Conservation (phyloP, 2,329 filamentous ascomycete genomes). For the Colletotrichum acutatum region DNA sequence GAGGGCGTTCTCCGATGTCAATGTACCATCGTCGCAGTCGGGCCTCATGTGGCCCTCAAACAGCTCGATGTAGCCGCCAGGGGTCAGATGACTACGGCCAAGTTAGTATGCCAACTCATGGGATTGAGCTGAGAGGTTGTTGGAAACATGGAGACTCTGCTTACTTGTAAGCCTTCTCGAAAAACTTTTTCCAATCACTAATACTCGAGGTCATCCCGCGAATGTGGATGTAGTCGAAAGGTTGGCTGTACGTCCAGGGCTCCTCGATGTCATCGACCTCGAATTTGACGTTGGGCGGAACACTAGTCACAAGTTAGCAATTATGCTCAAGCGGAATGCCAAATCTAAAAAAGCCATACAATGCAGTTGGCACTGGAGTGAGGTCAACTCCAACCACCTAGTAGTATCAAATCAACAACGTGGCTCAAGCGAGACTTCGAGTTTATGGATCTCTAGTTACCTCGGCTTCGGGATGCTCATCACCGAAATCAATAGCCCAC, state of each 20-base stretch:
- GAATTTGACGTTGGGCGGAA: conserved; percentile 67
- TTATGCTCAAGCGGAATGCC: conserved; percentile 28
- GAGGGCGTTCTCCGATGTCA: conserved; percentile 2
- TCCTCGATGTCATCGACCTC: not conserved
- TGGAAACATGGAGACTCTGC: not conserved
- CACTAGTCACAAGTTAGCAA: conserved; percentile 40
- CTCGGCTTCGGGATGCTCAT: conserved; percentile 39
- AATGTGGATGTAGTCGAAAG: not conserved
- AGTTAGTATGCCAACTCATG: not conserved
- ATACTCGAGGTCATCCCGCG: conserved; percentile 54
- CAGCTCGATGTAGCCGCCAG: conserved; percentile 53
- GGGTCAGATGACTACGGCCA: conserved; percentile 41
- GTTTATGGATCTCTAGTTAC: conserved; percentile 37
- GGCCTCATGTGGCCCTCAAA: conserved; percentile 47
- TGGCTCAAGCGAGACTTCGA: too few species aligned
- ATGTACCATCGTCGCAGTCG: conserved; percentile 45
- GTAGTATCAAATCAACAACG: conserved; percentile 48
- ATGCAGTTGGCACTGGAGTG: conserved; percentile 45
- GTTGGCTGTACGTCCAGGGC: not conserved
- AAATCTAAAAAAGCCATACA: not conserved
- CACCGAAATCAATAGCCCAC: conserved; percentile 32
- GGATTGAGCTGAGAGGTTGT: too few species aligned
- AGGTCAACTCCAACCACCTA: conserved; percentile 46
- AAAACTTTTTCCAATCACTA: conserved; percentile 51
- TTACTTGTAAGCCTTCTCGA: conserved; percentile 54